Percentiles rank a stretch among this genome's conserved stretches.
phyloP scores from a whole-genome alignment of 2,329 filamentous ascomycete genomes.

The Penicillium frequentans region DNA sequence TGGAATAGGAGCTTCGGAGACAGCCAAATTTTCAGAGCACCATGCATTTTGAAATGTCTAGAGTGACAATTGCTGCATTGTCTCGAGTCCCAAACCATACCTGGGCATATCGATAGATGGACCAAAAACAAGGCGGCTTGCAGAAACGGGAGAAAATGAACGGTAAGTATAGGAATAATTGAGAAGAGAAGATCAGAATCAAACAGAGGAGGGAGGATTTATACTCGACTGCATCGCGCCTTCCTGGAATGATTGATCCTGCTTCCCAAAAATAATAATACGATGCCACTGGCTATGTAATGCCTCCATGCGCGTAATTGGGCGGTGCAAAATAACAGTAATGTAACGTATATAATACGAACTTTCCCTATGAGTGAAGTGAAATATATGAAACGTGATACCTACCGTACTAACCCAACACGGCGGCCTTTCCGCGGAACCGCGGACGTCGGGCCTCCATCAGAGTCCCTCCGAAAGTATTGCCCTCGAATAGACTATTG shows the following conservation, averaged over 20 bases:
- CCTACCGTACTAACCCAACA: not conserved
- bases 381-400: not conserved
- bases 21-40: too few species aligned
- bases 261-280: too few species aligned
- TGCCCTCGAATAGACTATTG: not conserved
- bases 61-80: not conserved
- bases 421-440: constrained; percentile 7
- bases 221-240: too few species aligned
- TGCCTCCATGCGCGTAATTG: not conserved
- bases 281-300: not conserved
- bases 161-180: too few species aligned
- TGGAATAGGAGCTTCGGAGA: not conserved
- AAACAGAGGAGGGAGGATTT: too few species aligned
- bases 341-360: not conserved
- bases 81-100: too few species aligned
- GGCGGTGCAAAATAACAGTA: not conserved
- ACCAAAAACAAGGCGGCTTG: too few species aligned
- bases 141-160: too few species aligned
- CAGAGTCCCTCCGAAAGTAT: not conserved
- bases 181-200: too few species aligned
- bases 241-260: too few species aligned
- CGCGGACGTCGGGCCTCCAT: constrained; percentile 1
- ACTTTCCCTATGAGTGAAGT: not conserved
- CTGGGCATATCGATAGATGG: too few species aligned
- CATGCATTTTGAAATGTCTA: too few species aligned